Evolutionary conservation across 805 yeast species (phyloP), one percentile per base, ranked within the genome.

Genomic region (Phaffomyces opuntiae): DNA sequence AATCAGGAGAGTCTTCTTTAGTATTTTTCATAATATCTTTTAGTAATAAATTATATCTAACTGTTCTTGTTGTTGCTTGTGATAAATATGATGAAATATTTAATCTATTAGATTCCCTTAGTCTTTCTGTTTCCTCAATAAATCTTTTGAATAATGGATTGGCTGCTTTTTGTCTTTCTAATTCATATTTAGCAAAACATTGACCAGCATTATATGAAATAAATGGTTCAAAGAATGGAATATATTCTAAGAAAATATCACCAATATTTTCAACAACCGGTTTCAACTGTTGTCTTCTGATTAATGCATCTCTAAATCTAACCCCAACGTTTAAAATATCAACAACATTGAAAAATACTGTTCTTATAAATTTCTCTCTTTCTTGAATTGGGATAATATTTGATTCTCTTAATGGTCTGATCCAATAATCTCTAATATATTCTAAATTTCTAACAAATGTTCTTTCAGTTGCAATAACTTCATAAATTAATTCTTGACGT

Each of bases 361-460:
- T 87, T 46, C 93, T 76, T 27, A 91, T 85, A 58, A 93, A 91
- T 57, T 87, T 85, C 51, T 91, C 97, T 37, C 97, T 75, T 53
- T 95, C 91, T 46, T 82, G 73, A 44, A 85, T 89, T 1, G 96
- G 93, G 43, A 95, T 89, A 49, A 89, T 84, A 56, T 83, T 86
- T 0, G 93, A 83, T 53, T 86, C 88, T 8, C 95, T 74, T 46
- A 93, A 70, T 2, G 98, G 96, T 66, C 87, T 78, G 63, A 93
- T 90, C 80, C 96, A 93, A 53, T 85, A 88, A 62, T 93, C 98
- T 38, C 96, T 80, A 56, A 93, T 74, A 53, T 90, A 87, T 64
- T 93, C 99, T 57, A 93, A 71, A 58, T 93, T 96, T 66, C 89
- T 90, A 44, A 93, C 96, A 64, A 90, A 93, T 53, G 93, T 95